Evolutionary conservation across 176 grass and related monocot genomes (phyloP), one percentile per base, ranked within the genome.

Genomic region (Musa beccarii): DNA sequence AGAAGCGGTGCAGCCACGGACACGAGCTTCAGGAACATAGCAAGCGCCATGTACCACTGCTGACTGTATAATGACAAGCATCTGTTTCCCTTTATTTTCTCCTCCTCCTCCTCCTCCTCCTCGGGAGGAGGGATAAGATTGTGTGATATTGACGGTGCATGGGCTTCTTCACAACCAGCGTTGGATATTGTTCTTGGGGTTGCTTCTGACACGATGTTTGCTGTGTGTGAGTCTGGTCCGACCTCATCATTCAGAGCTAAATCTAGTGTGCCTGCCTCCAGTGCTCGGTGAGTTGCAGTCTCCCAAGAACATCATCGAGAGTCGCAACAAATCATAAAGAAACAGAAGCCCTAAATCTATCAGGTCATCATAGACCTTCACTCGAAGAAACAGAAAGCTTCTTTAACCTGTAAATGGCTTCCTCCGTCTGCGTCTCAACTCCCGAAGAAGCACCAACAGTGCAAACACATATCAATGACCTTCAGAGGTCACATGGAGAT

Each of bases 101-200:
- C 49, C 51, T 68, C 62, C 20, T 61, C 52, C 67, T 75, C 69
- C 19, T 28, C 75, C 73, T 73, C 52, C 49, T 83, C 70, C 78
- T 67, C 71, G 63, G 76, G 66, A 5, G 57, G 20, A 50, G 63
- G 57, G 73, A 51, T 67, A 14, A 13, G 74, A 56, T 29, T 75
- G 61, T 79, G 68, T 75, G 79, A 78, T 64, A 71, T 79, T 68
- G 76, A 82, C 28, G 75, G 75, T 79, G 78, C 79, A 86, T 63
- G 79, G 57, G 75, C 73, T 77, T 68, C 64, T 75, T 17, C 11
- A 53, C 7, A n/a, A 22, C 1, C 20, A 20, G 23, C 6, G 72
- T 26, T 34, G 22, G 8, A 8, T 74, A 13, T 74, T 5, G 1
- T 11, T 51, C 19, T 49, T 70, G 17, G 68, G 68, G 16, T 74